A percentile compares a stretch with the other conserved stretches of the same genome.
phyloP scores from a whole-genome alignment of 306 rosid genomes.

The Crotalaria pallida region DNA sequence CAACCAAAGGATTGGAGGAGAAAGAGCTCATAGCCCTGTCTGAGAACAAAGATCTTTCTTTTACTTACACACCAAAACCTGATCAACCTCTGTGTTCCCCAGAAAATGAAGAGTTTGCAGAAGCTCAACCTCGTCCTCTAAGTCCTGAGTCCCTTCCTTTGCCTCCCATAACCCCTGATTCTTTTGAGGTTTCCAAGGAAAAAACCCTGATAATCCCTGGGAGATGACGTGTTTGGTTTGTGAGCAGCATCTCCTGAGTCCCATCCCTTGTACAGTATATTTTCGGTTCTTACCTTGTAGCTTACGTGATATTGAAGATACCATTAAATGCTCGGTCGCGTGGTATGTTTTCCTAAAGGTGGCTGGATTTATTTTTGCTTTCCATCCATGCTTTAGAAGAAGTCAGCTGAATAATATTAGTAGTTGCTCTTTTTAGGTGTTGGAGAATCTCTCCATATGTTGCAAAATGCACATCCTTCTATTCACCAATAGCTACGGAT shows the following conservation, averaged over 20 bases:
- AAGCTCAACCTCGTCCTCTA: constrained; percentile 8
- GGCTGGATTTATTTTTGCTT: constrained; percentile 31
- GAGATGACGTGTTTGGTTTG: constrained; percentile 36
- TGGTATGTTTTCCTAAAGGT: constrained; percentile 30
- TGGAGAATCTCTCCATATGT: neutral
- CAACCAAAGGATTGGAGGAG: constrained; percentile 83
- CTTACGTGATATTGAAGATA: constrained; percentile 22
- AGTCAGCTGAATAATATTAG: neutral
- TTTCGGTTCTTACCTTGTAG: neutral
- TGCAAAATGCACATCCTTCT: constrained; percentile 24
- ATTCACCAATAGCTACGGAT: neutral
- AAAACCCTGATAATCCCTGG: constrained; percentile 36
- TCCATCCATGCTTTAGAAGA: constrained; percentile 37
- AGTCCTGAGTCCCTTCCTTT: constrained; percentile 23
- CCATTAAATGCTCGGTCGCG: constrained; percentile 18
- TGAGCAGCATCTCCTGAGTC: neutral
- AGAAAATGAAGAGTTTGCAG: constrained; percentile 14
- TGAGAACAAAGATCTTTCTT: constrained; percentile 59
- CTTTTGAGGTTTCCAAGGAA: constrained; percentile 30
- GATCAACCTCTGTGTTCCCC: constrained; percentile 28
- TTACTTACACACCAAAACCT: constrained; percentile 60
- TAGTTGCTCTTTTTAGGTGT: neutral
- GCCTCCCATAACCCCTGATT: constrained; percentile 19
- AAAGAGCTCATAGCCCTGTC: constrained; percentile 77
- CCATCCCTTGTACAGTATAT: constrained; percentile 38